Percentiles rank a stretch among this genome's conserved stretches.
Evolutionary conservation across 257 asterid species (phyloP).

Genomic region (Forsythia viridissima): DNA sequence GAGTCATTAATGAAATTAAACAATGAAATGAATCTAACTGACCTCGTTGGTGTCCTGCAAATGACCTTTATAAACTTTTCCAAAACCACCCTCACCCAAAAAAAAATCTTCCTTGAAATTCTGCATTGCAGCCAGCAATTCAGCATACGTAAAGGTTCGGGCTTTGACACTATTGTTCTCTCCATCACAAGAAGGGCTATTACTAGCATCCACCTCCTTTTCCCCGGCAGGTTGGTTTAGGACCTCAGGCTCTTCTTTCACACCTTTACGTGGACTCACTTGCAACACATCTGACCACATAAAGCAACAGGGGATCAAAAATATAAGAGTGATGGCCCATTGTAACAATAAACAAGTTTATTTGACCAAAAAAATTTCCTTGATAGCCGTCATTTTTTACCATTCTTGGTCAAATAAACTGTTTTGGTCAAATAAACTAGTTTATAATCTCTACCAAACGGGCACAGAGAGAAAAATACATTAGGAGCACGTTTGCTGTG

Average conservation of each 20-base stretch:
- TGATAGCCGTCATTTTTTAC: too few species aligned
- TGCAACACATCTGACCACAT: conserved; percentile 33
- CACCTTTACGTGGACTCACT: conserved; percentile 33
- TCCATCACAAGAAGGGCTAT: conserved; percentile 22
- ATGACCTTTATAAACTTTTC: conserved; percentile 54
- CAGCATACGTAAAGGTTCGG: conserved; percentile 31
- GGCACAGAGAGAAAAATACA: background rate
- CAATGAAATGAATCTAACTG: conserved; percentile 13
- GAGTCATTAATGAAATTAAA: background rate
- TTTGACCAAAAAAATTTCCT: too few species aligned
- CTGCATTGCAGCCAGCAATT: conserved; percentile 42
- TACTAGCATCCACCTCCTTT: conserved; percentile 19
- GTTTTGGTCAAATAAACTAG: too few species aligned
- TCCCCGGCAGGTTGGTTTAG: conserved; percentile 33
- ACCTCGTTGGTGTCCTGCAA: conserved; percentile 50
- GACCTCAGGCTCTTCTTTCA: conserved; percentile 37
- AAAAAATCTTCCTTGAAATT: conserved; percentile 39
- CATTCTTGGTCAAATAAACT: too few species aligned
- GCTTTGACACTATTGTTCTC: conserved; percentile 22
- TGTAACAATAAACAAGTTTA: background rate
- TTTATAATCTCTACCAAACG: too few species aligned
- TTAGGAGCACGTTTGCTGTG: background rate
- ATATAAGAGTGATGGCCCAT: conserved; percentile 1
- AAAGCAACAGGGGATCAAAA: conserved; percentile 17
- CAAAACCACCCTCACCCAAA: conserved; percentile 65